A percentile compares a stretch with the other conserved stretches of the same genome.
Conservation (phyloP, 495 filamentous ascomycete species). For the Penicillium silybi region DNA sequence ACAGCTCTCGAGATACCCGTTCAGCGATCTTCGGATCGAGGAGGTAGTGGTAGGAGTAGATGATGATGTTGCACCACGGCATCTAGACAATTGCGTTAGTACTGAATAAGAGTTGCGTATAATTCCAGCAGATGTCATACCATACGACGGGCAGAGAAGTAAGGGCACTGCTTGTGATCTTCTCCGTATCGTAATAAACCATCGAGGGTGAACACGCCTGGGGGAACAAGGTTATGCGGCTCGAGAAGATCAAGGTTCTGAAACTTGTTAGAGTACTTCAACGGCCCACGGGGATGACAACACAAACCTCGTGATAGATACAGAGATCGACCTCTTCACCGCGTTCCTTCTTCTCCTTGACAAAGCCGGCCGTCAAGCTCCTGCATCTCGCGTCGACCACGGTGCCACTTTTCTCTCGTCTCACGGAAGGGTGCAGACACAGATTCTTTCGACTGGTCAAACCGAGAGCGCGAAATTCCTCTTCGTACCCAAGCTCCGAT, state of each 20-base stretch:
- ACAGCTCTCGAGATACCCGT: conserved; percentile 90
- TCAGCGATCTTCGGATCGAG: conserved; percentile 98
- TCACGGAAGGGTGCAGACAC: conserved; percentile 93
- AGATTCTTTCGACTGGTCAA: conserved; percentile 96
- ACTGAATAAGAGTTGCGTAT: neutral
- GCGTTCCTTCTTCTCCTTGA: conserved; percentile 92
- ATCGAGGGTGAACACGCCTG: conserved; percentile 95
- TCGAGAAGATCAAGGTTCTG: conserved; percentile 93
- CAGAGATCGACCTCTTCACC: conserved; percentile 93
- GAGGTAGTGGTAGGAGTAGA: conserved; percentile 98
- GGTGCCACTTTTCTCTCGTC: conserved; percentile 87
- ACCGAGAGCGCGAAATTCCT: conserved; percentile 90
- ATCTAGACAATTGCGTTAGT: conserved; percentile 53
- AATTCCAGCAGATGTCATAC: conserved; percentile 40
- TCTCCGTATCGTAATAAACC: conserved; percentile 83
- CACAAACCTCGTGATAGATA: conserved; percentile 82
- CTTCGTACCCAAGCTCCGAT: conserved; percentile 77
- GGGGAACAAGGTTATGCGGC: conserved; percentile 86
- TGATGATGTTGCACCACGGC: conserved; percentile 98
- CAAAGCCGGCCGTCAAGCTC: conserved; percentile 92
- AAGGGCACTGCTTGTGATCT: conserved; percentile 93
- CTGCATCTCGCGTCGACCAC: conserved; percentile 93
- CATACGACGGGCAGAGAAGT: conserved; percentile 95
- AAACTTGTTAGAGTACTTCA: conserved; percentile 14
- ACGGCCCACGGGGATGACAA: neutral